These are phyloP conservation scores for Aspergillus bertholletiae DNA, from an alignment of 495 filamentous ascomycete genomes.

Conservation along the genomic window DNA sequence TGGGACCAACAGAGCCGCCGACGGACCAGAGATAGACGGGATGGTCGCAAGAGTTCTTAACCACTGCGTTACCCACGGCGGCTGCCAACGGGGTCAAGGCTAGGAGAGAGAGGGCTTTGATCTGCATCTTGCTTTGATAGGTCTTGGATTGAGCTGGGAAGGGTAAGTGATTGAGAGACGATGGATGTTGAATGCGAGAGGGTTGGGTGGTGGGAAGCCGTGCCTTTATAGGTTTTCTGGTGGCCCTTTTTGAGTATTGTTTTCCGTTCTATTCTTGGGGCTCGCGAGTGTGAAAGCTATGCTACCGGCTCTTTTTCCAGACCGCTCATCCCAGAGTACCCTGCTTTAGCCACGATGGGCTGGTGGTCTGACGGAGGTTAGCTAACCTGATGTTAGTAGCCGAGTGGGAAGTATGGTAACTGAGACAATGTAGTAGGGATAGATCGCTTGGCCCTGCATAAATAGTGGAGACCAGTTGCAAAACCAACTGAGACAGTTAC, in stretches of 20 bases:
- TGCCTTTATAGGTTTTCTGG: constrained; percentile 8
- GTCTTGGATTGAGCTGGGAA: constrained; percentile 5
- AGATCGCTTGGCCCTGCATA: neutral
- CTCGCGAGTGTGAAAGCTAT: too few relatives aligned
- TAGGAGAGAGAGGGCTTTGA: constrained; percentile 21
- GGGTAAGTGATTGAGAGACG: neutral
- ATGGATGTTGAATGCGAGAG: neutral
- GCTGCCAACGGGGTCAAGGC: constrained; percentile 27
- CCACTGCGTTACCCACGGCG: constrained; percentile 49
- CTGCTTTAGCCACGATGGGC: neutral
- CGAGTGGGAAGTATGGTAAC: neutral
- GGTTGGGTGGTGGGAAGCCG: neutral
- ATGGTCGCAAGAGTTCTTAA: constrained; percentile 47
- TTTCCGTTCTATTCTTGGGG: neutral
- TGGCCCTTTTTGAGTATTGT: neutral
- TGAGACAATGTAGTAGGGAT: neutral
- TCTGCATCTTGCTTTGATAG: constrained; percentile 24
- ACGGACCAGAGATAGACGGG: constrained; percentile 57
- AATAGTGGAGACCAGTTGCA: neutral
- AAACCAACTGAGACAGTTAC: constrained; percentile 28
- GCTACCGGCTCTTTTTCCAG: neutral
- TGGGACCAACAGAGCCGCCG: constrained; percentile 37
- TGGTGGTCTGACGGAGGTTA: neutral
- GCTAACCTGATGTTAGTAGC: neutral
- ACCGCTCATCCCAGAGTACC: neutral